These are phyloP conservation scores for Mycoemilia scoparia DNA, from an alignment of 192 early-diverging fungal genomes.

Conservation along the genomic window DNA sequence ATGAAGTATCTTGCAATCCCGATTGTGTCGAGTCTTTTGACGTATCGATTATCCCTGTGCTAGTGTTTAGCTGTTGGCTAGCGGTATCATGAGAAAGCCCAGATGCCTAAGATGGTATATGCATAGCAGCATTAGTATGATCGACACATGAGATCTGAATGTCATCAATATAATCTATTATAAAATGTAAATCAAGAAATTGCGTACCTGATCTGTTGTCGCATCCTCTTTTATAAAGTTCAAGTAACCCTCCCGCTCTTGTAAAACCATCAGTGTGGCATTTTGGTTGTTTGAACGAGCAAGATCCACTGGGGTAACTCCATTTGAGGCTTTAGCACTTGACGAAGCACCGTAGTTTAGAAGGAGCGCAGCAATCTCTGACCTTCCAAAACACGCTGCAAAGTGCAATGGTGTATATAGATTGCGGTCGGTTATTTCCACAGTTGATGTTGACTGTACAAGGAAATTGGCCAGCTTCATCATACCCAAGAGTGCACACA, in stretches of 20 bases:
- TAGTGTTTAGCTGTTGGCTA: too few species aligned
- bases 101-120: too few species aligned
- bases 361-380: conserved; percentile 31
- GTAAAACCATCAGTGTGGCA: conserved; percentile 7
- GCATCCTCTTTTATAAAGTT: conserved; percentile 24
- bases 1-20: too few species aligned
- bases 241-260: conserved; percentile 22
- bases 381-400: conserved; percentile 34
- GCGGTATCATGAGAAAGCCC: too few species aligned
- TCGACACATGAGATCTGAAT: too few species aligned
- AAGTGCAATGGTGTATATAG: conserved; percentile 55
- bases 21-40: too few species aligned
- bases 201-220: too few species aligned
- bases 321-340: conserved; percentile 2
- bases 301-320: conserved; percentile 13
- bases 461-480: conserved; percentile 26
- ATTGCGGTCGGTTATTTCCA: conserved; percentile 40
- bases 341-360: conserved; percentile 35
- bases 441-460: conserved; percentile 17
- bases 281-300: conserved; percentile 6
- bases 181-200: too few species aligned
- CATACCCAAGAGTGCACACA: conserved; percentile 39
- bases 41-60: too few species aligned
- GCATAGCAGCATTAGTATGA: too few species aligned
- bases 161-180: too few species aligned